Evolutionary conservation across 257 asterid species (phyloP).

Genomic region (Ligustrum vulgare): DNA sequence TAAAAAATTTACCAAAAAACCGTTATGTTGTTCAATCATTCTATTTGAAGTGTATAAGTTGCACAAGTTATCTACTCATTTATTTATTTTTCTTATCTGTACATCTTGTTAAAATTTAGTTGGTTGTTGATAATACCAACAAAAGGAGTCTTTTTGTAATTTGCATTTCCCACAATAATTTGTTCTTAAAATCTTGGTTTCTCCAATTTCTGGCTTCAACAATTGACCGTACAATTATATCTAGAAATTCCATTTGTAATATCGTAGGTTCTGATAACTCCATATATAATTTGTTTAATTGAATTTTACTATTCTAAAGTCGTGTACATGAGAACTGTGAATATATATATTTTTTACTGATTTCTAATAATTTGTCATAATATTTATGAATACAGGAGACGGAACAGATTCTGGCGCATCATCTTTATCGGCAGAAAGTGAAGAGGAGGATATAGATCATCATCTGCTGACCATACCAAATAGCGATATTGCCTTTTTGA

Average conservation of each 20-base stretch:
- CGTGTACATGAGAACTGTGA: background rate
- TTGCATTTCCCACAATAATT: background rate
- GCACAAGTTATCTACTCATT: background rate
- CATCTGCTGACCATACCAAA: slow-evolving; percentile 59
- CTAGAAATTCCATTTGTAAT: background rate
- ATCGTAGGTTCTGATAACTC: background rate
- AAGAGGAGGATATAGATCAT: slow-evolving; percentile 55
- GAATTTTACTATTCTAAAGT: background rate
- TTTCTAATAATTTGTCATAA: background rate
- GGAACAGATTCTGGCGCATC: slow-evolving; percentile 48
- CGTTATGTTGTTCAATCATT: background rate
- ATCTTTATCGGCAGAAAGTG: slow-evolving; percentile 46
- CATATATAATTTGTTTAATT: background rate
- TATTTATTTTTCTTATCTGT: too few relatives aligned
- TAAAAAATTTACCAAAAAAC: too few relatives aligned
- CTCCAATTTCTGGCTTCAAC: background rate
- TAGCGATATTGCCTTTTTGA: slow-evolving; percentile 70
- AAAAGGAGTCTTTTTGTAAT: too few relatives aligned
- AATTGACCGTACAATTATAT: too few relatives aligned
- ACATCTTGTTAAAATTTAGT: background rate
- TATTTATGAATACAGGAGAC: slow-evolving; percentile 43
- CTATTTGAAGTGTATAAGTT: background rate
- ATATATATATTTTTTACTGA: background rate
- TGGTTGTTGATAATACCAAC: background rate
- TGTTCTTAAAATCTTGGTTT: background rate